These are phyloP conservation scores for Trametes cingulata DNA, from an alignment of 768 basidiomycete species.

Conservation along the genomic window DNA sequence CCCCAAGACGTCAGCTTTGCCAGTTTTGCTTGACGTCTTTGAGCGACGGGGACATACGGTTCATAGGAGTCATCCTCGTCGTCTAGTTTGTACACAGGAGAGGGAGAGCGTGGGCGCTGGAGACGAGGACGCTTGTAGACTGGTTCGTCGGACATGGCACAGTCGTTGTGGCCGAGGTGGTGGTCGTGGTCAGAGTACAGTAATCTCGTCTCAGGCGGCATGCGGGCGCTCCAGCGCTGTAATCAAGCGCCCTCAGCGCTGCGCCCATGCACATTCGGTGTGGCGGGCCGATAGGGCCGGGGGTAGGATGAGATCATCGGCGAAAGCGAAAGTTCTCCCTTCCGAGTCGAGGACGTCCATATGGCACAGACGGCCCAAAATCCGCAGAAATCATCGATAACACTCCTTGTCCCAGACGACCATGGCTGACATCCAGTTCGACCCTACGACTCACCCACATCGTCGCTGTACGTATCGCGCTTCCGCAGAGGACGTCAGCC, in stretches of 20 bases:
- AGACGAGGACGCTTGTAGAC: slow-evolving; percentile 51
- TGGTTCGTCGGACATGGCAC: slow-evolving; percentile 33
- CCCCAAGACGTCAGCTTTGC: slow-evolving; percentile 71
- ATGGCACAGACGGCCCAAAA: background rate
- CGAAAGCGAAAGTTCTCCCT: background rate
- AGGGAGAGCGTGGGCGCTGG: slow-evolving; percentile 50
- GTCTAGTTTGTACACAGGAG: slow-evolving; percentile 62
- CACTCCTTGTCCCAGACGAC: slow-evolving; percentile 7
- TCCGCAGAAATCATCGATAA: slow-evolving; percentile 8
- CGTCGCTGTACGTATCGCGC: slow-evolving; percentile 54
- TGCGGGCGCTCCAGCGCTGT: background rate
- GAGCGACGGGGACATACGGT: slow-evolving; percentile 85
- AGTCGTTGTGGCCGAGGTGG: background rate
- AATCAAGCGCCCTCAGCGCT: background rate
- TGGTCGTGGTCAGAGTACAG: background rate
- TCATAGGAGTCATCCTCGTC: slow-evolving; percentile 67
- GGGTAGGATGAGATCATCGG: slow-evolving; percentile 11
- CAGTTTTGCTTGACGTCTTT: slow-evolving; percentile 80
- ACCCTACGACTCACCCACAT: slow-evolving; percentile 66
- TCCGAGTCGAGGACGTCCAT: background rate
- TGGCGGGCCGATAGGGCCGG: background rate
- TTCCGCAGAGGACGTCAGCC: background rate
- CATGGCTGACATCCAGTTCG: slow-evolving; percentile 44
- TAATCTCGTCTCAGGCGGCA: background rate
- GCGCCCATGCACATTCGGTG: background rate